phyloP scores from a whole-genome alignment of 2,329 filamentous ascomycete genomes.

The Aspergillus japonicus region DNA sequence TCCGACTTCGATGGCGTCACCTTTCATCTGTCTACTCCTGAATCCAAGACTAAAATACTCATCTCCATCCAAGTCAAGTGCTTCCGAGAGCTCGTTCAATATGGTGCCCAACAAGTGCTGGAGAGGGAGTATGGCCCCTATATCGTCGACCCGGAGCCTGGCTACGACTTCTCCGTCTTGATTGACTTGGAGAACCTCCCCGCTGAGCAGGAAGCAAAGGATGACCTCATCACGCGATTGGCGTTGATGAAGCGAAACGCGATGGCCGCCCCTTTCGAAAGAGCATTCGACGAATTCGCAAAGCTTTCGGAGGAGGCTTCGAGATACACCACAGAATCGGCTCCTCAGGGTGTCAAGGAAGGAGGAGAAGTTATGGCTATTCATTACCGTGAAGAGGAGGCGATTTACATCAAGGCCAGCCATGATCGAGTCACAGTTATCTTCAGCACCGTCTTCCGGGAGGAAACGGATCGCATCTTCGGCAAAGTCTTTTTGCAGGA shows the following conservation, averaged over 20 bases:
- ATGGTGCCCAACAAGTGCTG: constrained; percentile 88
- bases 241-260: constrained; percentile 94
- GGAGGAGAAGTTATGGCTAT: constrained; percentile 93
- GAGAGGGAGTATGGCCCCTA: constrained; percentile 92
- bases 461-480: constrained; percentile 96
- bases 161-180: constrained; percentile 93
- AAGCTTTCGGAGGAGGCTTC: constrained; percentile 82
- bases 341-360: constrained; percentile 84
- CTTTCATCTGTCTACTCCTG: constrained; percentile 96
- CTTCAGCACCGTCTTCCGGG: constrained; percentile 96
- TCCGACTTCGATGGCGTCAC: constrained; percentile 99
- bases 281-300: constrained; percentile 91
- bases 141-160: constrained; percentile 80
- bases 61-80: constrained; percentile 95
- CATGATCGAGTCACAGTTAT: constrained; percentile 98
- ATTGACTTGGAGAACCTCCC: constrained; percentile 88
- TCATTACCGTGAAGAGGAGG: constrained; percentile 97
- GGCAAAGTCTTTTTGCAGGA: constrained; percentile 98
- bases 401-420: constrained; percentile 97
- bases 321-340: constrained; percentile 89
- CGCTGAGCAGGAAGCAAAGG: constrained; percentile 76
- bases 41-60: constrained; percentile 88
- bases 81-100: constrained; percentile 85
- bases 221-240: constrained; percentile 82
- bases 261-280: constrained; percentile 98